These are phyloP conservation scores for Rhizopogon roseolus DNA, from an alignment of 768 basidiomycete genomes.

Conservation along the genomic window DNA sequence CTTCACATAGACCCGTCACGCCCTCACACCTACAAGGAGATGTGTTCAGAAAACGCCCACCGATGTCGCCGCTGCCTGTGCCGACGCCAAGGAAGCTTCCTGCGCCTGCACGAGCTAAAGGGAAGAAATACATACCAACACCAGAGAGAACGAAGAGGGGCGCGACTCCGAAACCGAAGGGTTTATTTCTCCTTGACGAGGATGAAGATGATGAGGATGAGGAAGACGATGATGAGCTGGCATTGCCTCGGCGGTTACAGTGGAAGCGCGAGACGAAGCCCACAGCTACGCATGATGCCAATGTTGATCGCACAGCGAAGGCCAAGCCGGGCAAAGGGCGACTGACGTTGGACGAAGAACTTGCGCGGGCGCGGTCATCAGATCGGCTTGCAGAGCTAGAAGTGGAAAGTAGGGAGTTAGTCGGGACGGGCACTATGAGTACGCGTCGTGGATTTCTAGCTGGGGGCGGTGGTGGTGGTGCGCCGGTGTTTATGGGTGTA, in stretches of 20 bases:
- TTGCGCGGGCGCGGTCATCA: conserved; percentile 38
- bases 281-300: background rate
- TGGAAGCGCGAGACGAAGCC: background rate
- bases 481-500: conserved; percentile 65
- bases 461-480: conserved; percentile 70
- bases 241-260: conserved; percentile 21
- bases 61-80: conserved; percentile 58
- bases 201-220: conserved; percentile 25
- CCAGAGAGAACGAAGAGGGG: conserved; percentile 20
- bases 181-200: conserved; percentile 9
- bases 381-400: conserved; percentile 34
- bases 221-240: conserved; percentile 34
- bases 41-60: conserved; percentile 56
- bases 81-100: conserved; percentile 48
- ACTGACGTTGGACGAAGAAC: conserved; percentile 64
- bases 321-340: conserved; percentile 27
- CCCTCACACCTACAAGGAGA: conserved; percentile 18
- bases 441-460: conserved; percentile 61
- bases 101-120: conserved; percentile 45
- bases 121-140: background rate
- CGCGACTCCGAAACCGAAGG: conserved; percentile 25
- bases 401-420: conserved; percentile 36
- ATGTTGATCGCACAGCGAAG: background rate
- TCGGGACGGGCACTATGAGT: conserved; percentile 51
- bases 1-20: conserved; percentile 8